A percentile compares a stretch with the other conserved stretches of the same genome.
These are phyloP conservation scores for Fraxinus xanthoxyloides DNA, from an alignment of 305 asterid genomes.

Conservation along the genomic window DNA sequence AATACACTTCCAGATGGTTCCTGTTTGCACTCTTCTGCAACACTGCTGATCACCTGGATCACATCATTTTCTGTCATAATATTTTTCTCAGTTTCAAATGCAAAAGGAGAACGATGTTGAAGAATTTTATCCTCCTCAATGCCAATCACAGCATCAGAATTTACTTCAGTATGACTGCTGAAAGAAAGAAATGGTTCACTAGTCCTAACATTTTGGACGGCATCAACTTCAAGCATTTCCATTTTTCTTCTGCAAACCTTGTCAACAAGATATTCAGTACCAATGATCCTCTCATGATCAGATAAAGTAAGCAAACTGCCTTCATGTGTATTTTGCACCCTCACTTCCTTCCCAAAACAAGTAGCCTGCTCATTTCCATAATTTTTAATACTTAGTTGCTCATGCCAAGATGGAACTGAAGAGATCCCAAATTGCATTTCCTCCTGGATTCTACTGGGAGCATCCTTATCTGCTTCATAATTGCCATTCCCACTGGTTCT, in stretches of 20 bases:
- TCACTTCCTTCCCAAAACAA: constrained; percentile 11
- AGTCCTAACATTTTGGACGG: constrained; percentile 18
- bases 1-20: constrained; percentile 26
- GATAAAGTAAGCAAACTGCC: constrained; percentile 19
- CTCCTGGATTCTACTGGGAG: constrained; percentile 20
- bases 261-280: constrained; percentile 15
- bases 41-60: constrained; percentile 18
- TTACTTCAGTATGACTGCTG: constrained; percentile 17
- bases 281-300: constrained; percentile 17
- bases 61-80: constrained; percentile 20
- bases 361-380: constrained; percentile 12
- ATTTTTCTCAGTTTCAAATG: constrained; percentile 20
- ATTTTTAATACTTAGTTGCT: constrained; percentile 19
- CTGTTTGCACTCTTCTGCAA: constrained; percentile 20
- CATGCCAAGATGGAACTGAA: constrained; percentile 43
- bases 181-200: constrained; percentile 22
- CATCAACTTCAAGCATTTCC: constrained; percentile 23
- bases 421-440: constrained; percentile 28
- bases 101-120: constrained; percentile 34
- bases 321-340: constrained; percentile 11
- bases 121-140: constrained; percentile 28
- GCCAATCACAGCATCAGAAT: constrained; percentile 15
- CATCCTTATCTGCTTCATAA: constrained; percentile 32
- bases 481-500: constrained; percentile 22
- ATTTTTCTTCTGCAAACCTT: constrained; percentile 22